A percentile compares a stretch with the other conserved stretches of the same genome.
Evolutionary conservation across 164 flowering plant species (phyloP).

Genomic region (Sextonia rubra): DNA sequence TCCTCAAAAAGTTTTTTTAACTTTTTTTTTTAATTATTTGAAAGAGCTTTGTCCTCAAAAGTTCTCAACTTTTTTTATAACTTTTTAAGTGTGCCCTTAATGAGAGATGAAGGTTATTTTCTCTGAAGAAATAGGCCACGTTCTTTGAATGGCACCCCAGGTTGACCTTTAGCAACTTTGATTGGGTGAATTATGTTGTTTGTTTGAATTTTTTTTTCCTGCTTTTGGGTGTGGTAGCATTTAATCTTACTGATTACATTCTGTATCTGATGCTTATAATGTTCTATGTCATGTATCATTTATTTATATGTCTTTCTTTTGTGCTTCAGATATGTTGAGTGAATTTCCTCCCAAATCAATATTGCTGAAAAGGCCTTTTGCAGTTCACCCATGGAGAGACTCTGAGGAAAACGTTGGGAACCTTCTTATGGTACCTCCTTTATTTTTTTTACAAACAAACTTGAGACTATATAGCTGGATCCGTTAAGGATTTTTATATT

Average conservation of each 20-base stretch:
- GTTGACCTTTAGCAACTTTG: too few species aligned
- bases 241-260: neutral
- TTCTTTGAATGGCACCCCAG: too few species aligned
- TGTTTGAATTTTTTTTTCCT: too few species aligned
- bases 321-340: conserved; percentile 46
- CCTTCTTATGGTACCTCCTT: conserved; percentile 72
- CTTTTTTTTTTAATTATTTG: too few species aligned
- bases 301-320: conserved; percentile 2
- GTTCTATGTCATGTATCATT: neutral
- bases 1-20: too few species aligned
- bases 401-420: conserved; percentile 80
- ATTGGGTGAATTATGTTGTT: too few species aligned
- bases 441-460: neutral
- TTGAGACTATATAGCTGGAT: neutral
- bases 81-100: too few species aligned
- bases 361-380: conserved; percentile 59
- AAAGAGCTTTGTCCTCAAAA: too few species aligned
- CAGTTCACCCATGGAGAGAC: conserved; percentile 63
- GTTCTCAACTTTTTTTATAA: too few species aligned
- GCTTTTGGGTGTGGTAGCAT: neutral
- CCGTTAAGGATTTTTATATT: neutral
- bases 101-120: too few species aligned
- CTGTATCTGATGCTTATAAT: neutral
- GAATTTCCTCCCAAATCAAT: conserved; percentile 69
- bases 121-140: too few species aligned